Conservation (phyloP, 2,329 filamentous ascomycete genomes). For the Colletotrichum falcatum region DNA sequence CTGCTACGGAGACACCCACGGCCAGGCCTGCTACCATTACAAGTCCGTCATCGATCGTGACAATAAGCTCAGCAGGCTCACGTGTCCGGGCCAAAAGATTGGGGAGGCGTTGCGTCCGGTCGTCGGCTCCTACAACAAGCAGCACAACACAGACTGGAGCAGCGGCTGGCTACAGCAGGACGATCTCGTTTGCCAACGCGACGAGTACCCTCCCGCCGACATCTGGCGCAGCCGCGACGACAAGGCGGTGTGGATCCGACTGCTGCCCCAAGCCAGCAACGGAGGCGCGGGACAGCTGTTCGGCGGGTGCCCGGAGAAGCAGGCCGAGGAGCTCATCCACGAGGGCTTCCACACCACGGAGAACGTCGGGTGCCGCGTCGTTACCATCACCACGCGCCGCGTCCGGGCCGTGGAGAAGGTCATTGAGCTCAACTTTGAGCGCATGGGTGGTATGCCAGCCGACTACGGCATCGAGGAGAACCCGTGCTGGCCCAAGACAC, state of each 20-base stretch:
- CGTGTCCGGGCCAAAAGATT: constrained; percentile 6
- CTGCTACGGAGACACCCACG: constrained; percentile 11
- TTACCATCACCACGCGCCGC: constrained; percentile 1
- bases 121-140: constrained; percentile 4
- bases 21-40: constrained; percentile 28
- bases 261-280: constrained; percentile 3
- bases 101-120: constrained; percentile 15
- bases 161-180: constrained; percentile 18
- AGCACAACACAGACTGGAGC: constrained; percentile 23
- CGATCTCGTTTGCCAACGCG: constrained; percentile 22
- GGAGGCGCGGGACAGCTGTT: constrained; percentile 6
- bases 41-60: constrained; percentile 23
- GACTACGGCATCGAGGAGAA: constrained; percentile 11
- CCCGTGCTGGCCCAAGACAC: constrained; percentile 9
- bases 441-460: constrained; percentile 10
- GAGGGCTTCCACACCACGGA: constrained; percentile 3
- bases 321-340: constrained; percentile 1
- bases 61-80: constrained; percentile 11
- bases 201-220: constrained; percentile 27
- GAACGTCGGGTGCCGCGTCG: constrained; percentile 7
- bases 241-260: constrained; percentile 3
- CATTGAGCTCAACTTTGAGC: constrained; percentile 9
- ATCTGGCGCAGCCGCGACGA: constrained; percentile 28
- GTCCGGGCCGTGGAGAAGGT: constrained; percentile 11
- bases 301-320: constrained; percentile 5